These are phyloP conservation scores for Suillus brevipes DNA, from an alignment of 768 basidiomycete genomes.

Conservation along the genomic window DNA sequence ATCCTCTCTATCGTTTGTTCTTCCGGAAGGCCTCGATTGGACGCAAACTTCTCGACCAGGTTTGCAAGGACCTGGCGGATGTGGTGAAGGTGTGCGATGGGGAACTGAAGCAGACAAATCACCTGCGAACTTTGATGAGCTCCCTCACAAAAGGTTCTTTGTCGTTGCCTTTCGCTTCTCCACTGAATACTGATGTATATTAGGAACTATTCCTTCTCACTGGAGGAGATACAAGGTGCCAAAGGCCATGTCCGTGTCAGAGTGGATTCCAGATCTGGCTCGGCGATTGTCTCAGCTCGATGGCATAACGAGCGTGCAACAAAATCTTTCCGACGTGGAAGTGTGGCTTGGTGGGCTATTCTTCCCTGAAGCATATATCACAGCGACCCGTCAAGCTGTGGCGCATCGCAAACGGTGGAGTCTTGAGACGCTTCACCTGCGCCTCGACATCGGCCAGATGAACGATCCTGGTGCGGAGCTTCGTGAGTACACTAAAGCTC, in stretches of 20 bases:
- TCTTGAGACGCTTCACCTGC: constrained; percentile 80
- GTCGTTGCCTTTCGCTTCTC: neutral
- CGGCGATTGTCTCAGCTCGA: constrained; percentile 84
- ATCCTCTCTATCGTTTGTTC: constrained; percentile 89
- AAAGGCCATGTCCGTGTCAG: constrained; percentile 76
- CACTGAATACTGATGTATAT: constrained; percentile 13
- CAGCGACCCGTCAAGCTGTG: constrained; percentile 93
- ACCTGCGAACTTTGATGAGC: constrained; percentile 89
- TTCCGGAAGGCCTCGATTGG: constrained; percentile 85
- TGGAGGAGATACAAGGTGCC: constrained; percentile 91
- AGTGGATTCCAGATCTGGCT: constrained; percentile 83
- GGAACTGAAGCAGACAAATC: constrained; percentile 92
- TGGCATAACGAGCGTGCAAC: constrained; percentile 50
- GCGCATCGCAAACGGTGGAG: constrained; percentile 93
- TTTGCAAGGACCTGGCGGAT: constrained; percentile 78
- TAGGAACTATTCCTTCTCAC: constrained; percentile 84
- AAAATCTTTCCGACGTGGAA: constrained; percentile 66
- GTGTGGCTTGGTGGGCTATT: constrained; percentile 95
- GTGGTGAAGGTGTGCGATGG: constrained; percentile 86
- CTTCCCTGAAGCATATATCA: constrained; percentile 96
- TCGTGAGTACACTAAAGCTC: constrained; percentile 95
- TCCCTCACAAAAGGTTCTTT: constrained; percentile 81
- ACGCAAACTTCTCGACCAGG: constrained; percentile 70
- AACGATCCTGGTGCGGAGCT: constrained; percentile 76
- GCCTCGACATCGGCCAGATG: constrained; percentile 79